These are phyloP conservation scores for Clonostachys rosea DNA, from an alignment of 2,329 filamentous ascomycete genomes.

Conservation along the genomic window DNA sequence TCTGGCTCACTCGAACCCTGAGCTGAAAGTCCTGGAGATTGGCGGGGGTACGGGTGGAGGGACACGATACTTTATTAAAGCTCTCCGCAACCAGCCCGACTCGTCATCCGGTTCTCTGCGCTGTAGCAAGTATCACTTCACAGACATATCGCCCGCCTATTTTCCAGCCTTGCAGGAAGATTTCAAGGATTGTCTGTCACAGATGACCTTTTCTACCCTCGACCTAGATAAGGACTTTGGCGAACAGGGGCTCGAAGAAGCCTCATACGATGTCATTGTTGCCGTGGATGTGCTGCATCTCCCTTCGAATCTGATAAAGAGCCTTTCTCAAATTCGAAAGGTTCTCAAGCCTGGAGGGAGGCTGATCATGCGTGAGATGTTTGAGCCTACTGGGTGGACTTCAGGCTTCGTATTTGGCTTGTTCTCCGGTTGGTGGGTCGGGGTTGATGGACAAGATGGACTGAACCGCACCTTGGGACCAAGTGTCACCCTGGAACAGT, in stretches of 20 bases:
- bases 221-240: slow-evolving; percentile 17
- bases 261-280: slow-evolving; percentile 15
- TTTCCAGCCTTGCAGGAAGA: slow-evolving; percentile 8
- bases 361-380: slow-evolving; percentile 16
- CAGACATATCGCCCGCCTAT: slow-evolving; percentile 13
- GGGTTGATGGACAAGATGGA: no score
- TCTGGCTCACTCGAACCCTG: no score
- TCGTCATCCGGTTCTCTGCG: no score
- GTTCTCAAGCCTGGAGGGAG: slow-evolving; percentile 19
- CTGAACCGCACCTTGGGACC: no score
- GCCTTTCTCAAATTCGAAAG: slow-evolving; percentile 9
- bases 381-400: slow-evolving; percentile 3
- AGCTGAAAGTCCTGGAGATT: no score
- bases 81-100: no score
- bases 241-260: slow-evolving; percentile 12
- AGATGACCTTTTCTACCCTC: slow-evolving; percentile 21
- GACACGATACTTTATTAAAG: no score
- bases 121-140: slow-evolving; percentile 10
- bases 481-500: no score
- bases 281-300: slow-evolving; percentile 17
- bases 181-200: slow-evolving; percentile 9
- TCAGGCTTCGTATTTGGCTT: slow-evolving; percentile 9
- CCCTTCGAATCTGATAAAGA: slow-evolving; percentile 10
- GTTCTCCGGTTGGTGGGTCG: slow-evolving; percentile 16
- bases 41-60: no score